A percentile compares a stretch with the other conserved stretches of the same genome.
Conservation (phyloP, 768 basidiomycete species). For the Gloeopeniophorella convolvens region DNA sequence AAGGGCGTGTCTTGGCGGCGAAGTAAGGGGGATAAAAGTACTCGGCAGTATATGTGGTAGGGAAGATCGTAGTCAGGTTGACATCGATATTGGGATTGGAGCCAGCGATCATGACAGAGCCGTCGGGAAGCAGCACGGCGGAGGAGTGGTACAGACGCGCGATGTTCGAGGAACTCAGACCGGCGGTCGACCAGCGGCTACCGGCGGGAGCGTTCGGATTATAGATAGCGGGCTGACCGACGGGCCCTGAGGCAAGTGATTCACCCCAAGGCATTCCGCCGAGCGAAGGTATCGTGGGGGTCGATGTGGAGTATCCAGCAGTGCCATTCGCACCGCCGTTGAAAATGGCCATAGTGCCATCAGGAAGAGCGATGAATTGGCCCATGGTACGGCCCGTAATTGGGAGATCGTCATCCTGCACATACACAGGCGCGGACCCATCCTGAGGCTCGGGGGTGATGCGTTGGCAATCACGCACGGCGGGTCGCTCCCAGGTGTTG, state of each 20-base stretch:
- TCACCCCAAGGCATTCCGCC: slow-evolving; percentile 60
- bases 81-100: slow-evolving; percentile 92
- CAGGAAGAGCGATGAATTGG: slow-evolving; percentile 79
- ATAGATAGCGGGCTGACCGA: slow-evolving; percentile 77
- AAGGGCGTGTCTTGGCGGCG: slow-evolving; percentile 58
- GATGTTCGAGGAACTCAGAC: slow-evolving; percentile 54
- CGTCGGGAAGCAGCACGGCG: slow-evolving; percentile 84
- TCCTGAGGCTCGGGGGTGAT: slow-evolving; percentile 82
- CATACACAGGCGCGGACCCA: slow-evolving; percentile 52
- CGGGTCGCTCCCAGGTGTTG: slow-evolving; percentile 67
- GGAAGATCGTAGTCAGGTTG: slow-evolving; percentile 51
- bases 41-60: slow-evolving; percentile 78
- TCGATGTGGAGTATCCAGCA: slow-evolving; percentile 68
- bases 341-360: slow-evolving; percentile 69
- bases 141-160: slow-evolving; percentile 88
- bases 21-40: slow-evolving; percentile 93
- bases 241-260: slow-evolving; percentile 75
- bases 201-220: slow-evolving; percentile 69
- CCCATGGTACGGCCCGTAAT: slow-evolving; percentile 86
- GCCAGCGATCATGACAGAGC: slow-evolving; percentile 81
- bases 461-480: slow-evolving; percentile 68
- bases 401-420: slow-evolving; percentile 69
- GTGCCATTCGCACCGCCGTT: slow-evolving; percentile 86
- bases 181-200: slow-evolving; percentile 63
- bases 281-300: slow-evolving; percentile 29